Evolutionary conservation across 1,284 basidiomycete species (phyloP).

Genomic region (Apiotrichum akiyoshidainum): DNA sequence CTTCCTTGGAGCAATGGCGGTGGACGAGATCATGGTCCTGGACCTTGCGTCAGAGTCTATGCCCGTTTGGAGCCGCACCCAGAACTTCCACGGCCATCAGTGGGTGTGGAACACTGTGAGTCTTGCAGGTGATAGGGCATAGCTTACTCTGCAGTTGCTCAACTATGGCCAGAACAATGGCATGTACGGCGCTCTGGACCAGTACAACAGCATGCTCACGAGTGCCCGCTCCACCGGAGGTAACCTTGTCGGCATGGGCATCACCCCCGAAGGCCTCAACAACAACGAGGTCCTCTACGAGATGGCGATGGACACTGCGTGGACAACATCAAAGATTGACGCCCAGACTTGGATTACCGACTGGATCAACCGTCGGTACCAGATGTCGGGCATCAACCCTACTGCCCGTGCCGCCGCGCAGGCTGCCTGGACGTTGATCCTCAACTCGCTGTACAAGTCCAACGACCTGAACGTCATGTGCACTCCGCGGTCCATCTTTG

Average conservation of each 20-base stretch:
- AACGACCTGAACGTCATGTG: constrained; percentile 47
- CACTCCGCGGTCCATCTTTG: constrained; percentile 53
- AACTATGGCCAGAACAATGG: constrained; percentile 55
- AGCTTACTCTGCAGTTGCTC: constrained; percentile 27
- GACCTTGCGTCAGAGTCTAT: constrained; percentile 53
- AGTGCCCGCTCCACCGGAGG: constrained; percentile 2
- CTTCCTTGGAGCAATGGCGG: constrained; percentile 1
- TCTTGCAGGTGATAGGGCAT: not conserved
- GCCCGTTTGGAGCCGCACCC: constrained; percentile 53
- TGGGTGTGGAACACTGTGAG: constrained; percentile 55
- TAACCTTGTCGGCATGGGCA: constrained; percentile 44
- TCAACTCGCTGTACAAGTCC: constrained; percentile 52
- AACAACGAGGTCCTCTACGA: constrained; percentile 55
- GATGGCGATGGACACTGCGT: constrained; percentile 53
- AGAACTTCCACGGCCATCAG: constrained; percentile 52
- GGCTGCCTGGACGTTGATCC: constrained; percentile 52
- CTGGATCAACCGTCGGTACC: constrained; percentile 52
- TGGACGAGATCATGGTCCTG: constrained; percentile 45
- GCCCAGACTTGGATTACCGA: constrained; percentile 42
- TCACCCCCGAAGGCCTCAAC: constrained; percentile 54
- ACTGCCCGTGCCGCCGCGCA: constrained; percentile 31
- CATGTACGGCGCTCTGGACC: constrained; percentile 47
- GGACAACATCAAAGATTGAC: constrained; percentile 48
- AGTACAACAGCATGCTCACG: constrained; percentile 11
- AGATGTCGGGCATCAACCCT: constrained; percentile 16